Base-by-base conservation (phyloP, 345 rosid species). In the Sonneratia alba region DNA sequence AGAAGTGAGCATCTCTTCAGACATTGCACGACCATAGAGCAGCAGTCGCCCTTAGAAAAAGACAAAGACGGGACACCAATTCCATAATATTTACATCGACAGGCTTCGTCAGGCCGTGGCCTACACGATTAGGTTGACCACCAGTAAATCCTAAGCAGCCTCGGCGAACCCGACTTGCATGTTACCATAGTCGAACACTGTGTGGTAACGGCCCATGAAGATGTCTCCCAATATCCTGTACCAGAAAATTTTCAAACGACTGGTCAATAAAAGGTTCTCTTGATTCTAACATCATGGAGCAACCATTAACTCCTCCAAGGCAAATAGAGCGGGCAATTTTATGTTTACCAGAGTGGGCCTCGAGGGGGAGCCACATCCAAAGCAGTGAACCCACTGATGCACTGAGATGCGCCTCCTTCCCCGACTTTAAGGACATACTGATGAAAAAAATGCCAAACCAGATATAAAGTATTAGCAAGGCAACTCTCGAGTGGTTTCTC, bases 181-280 rank as follows among this genome's bases (percentile, higher is more conserved):
- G 71, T 94, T 83, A 36, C 87, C 93, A 9, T 83, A 94, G 84
- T 94, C 88, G 36, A 89, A 87, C 19, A 87, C 88, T 0, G 91
- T 87, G 79, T 89, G 91, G 76, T 80, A 88, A 40, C 80, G 86
- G 36, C 98, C 96, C 98, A 91, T 89, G 85, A 93, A 91, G 63
- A 91, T 82, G 82, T 93, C 94, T 59, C 98, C 98, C 85, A 91
- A 57, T 69, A 93, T 93, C 98, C 98, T 91, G 88, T 76, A 81
- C 70, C 56, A 1, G n/a, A 13, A 76, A 69, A 19, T 0, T 18
- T 18, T 21, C 22, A 62, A 13, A 15, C 10, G 18, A 13, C 10
- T 13, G 37, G 27, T 62, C 10, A 34, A 0, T 62, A 11, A 27
- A 24, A 4, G 18, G 19, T 11, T 18, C 4, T 12, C 18, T 62